These are phyloP conservation scores for Auxenochlorella protothecoides DNA, from an alignment of 139 green algal species.

Conservation along the genomic window DNA sequence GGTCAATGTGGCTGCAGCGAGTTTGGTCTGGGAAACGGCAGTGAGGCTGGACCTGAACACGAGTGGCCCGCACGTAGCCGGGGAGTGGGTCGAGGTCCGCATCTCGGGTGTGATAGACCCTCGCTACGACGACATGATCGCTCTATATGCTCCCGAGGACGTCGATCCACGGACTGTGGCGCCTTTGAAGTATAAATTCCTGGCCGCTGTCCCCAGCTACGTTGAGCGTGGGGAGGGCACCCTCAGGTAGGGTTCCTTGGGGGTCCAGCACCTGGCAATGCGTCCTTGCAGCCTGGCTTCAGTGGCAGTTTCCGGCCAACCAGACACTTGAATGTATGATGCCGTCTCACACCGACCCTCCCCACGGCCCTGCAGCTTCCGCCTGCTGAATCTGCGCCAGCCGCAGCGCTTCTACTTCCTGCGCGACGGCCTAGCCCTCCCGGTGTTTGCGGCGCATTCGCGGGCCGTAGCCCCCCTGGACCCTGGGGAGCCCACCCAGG, in stretches of 20 bases:
- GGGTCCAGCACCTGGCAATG: too few relatives aligned
- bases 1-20: too few relatives aligned
- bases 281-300: too few relatives aligned
- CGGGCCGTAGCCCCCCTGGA: not conserved
- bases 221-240: too few relatives aligned
- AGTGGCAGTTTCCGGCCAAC: too few relatives aligned
- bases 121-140: slow-evolving; percentile 20
- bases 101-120: slow-evolving; percentile 3
- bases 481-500: slow-evolving; percentile 12
- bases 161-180: not conserved
- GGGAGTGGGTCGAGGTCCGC: slow-evolving; percentile 5
- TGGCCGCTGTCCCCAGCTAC: not conserved
- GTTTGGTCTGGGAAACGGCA: too few relatives aligned
- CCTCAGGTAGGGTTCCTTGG: too few relatives aligned
- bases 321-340: not conserved
- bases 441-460: too few relatives aligned
- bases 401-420: slow-evolving; percentile 20
- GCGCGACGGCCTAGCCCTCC: slow-evolving; percentile 10
- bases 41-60: too few relatives aligned
- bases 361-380: slow-evolving; percentile 18
- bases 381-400: slow-evolving; percentile 25
- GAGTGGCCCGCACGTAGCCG: too few relatives aligned
- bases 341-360: not conserved
- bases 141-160: slow-evolving; percentile 18
- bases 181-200: slow-evolving; percentile 29